Evolutionary conservation across 148 eudicot species (phyloP), one percentile per base, ranked within the genome.

Genomic region (Hydrangea macrophylla): DNA sequence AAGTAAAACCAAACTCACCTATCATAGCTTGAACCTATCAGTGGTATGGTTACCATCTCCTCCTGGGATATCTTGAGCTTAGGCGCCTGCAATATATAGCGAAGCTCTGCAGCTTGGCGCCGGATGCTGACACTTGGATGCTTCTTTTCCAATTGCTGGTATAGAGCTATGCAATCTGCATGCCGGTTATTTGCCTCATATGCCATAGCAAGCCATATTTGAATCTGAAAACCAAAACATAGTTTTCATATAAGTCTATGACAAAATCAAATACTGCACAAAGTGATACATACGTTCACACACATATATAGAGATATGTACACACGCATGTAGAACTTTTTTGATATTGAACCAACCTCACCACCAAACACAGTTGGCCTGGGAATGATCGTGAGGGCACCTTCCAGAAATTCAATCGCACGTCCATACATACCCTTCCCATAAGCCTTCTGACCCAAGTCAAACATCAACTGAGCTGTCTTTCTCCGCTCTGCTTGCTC

Each of bases 121-220:
- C 96, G 83, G 55, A 94, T 90, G 71, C 91, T 84, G 66, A 75
- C 71, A 72, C 80, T 85, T 26, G 98, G 98, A 85, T 94, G 98
- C 31, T 71, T 80, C 62, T 58, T 68, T 69, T 94, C 97, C 67
- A 94, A 71, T 75, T 90, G 85, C 74, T 69, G 68, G 62, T 94
- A 94, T 30, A 94, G 82, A 64, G 71, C 85, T 64, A 94, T 94
- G 80, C 98, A 94, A 74, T 94, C 98, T 24, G 80, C 69, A 77
- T 94, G 98, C 64, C 97, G 90, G 67, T 84, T 78, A 67, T 94
- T 79, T 60, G 98, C 98, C 73, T 91, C 98, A 60, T 94, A 94
- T 30, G 97, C 98, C 98, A 94, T 94, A 60, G 89, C 98, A 76
- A 94, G 92, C 98, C 98, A 94, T 83, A 94, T 90, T 79, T 94